Conservation (phyloP, 2,329 filamentous ascomycete species). For the Colletotrichum eleusines region DNA sequence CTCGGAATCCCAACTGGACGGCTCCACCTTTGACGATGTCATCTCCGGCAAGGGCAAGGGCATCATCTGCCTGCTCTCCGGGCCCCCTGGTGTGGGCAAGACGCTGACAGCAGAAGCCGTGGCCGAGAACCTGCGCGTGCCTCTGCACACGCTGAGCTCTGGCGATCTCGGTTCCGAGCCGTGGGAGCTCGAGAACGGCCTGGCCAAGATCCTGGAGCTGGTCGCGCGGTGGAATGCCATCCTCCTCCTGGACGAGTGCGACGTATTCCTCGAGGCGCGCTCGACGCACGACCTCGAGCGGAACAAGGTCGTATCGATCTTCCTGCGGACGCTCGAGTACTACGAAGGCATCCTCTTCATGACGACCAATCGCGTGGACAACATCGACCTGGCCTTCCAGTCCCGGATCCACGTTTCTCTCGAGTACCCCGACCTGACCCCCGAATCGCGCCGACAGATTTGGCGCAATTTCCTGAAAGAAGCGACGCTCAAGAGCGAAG, state of each 20-base stretch:
- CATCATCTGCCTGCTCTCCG: slow-evolving; percentile 62
- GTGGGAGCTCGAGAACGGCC: slow-evolving; percentile 72
- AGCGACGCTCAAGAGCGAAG: slow-evolving; percentile 46
- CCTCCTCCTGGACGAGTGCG: slow-evolving; percentile 55
- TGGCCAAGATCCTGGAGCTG: slow-evolving; percentile 69
- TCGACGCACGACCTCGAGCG: slow-evolving; percentile 50
- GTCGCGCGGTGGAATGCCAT: slow-evolving; percentile 66
- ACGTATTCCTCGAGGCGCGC: slow-evolving; percentile 58
- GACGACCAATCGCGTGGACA: slow-evolving; percentile 60
- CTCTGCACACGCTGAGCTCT: slow-evolving; percentile 66
- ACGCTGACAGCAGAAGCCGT: slow-evolving; percentile 63
- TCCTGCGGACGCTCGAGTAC: slow-evolving; percentile 60
- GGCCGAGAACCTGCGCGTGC: slow-evolving; percentile 62
- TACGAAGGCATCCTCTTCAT: slow-evolving; percentile 63
- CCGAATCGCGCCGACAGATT: slow-evolving; percentile 51
- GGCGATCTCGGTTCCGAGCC: slow-evolving; percentile 79
- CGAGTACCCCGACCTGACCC: slow-evolving; percentile 58
- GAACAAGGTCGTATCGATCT: slow-evolving; percentile 53
- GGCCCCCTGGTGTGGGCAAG: slow-evolving; percentile 63
- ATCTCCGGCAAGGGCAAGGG: slow-evolving; percentile 65
- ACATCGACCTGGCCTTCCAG: slow-evolving; percentile 61
- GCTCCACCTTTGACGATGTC: slow-evolving; percentile 63
- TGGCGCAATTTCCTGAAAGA: slow-evolving; percentile 56
- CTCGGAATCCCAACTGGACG: slow-evolving; percentile 60
- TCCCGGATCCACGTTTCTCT: slow-evolving; percentile 62